These are phyloP conservation scores for Phlegmacium glaucopus DNA, from an alignment of 768 basidiomycete species.

Conservation along the genomic window DNA sequence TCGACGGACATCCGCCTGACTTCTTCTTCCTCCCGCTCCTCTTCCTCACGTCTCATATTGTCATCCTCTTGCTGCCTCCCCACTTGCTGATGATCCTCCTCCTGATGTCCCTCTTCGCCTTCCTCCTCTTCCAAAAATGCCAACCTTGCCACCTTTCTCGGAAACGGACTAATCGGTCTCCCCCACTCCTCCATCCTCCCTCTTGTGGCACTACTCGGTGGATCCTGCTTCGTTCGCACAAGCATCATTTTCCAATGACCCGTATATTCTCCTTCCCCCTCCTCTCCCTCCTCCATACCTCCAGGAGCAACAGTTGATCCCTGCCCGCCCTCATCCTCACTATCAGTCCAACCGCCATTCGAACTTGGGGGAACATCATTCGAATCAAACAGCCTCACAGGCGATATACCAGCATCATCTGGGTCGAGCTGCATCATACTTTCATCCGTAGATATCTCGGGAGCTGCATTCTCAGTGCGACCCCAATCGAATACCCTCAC, in stretches of 20 bases:
- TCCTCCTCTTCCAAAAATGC: conserved; percentile 15
- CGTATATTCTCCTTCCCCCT: conserved; percentile 63
- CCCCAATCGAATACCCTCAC: conserved; percentile 23
- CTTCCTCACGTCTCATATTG: conserved; percentile 15
- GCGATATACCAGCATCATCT: conserved; percentile 22
- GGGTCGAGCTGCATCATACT: conserved; percentile 30
- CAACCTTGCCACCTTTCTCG: conserved; percentile 24
- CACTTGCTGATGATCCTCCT: conserved; percentile 24
- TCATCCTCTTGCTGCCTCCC: no score
- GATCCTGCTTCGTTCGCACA: conserved; percentile 63
- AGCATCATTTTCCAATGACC: conserved; percentile 54
- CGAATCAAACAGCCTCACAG: conserved; percentile 27
- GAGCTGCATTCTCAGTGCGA: no score
- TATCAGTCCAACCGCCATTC: conserved; percentile 32
- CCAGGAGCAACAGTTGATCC: conserved; percentile 6
- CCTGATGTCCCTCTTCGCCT: conserved; percentile 12
- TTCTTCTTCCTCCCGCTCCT: conserved; percentile 23
- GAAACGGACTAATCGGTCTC: conserved; percentile 67
- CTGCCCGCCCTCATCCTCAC: conserved; percentile 29
- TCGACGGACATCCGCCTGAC: conserved; percentile 24
- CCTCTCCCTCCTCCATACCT: conserved; percentile 20
- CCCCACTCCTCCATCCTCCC: conserved; percentile 59
- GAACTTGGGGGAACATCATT: conserved; percentile 21
- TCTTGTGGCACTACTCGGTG: conserved; percentile 54
- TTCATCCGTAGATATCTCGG: conserved; percentile 13